These are phyloP conservation scores for Populus euphratica DNA, from an alignment of 345 rosid genomes.

Conservation along the genomic window DNA sequence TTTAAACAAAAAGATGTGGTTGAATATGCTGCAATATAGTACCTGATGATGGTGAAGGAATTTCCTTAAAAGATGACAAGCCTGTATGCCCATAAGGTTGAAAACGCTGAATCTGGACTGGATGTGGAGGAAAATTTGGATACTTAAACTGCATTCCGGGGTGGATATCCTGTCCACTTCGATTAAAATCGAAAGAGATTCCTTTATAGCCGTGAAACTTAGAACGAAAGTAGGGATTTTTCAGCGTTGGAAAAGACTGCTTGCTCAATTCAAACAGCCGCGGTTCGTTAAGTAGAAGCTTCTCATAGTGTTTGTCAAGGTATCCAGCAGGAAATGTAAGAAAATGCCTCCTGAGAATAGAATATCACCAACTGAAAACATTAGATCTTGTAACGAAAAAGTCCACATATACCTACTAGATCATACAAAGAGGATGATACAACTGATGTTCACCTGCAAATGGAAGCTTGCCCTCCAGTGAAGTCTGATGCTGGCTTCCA, in stretches of 20 bases:
- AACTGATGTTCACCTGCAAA: constrained; percentile 30
- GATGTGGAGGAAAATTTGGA: background rate
- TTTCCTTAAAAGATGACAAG: background rate
- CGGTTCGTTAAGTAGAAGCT: constrained; percentile 36
- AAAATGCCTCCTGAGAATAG: constrained; percentile 47
- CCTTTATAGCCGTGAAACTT: background rate
- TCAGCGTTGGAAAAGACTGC: constrained; percentile 32
- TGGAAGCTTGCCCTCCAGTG: constrained; percentile 41
- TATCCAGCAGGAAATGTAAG: constrained; percentile 40
- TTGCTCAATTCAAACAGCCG: constrained; percentile 28
- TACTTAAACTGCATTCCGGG: background rate
- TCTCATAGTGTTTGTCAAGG: constrained; percentile 44
- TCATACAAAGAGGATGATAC: background rate
- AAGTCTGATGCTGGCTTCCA: constrained; percentile 44
- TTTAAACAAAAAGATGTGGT: background rate
- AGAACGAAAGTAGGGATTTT: constrained; percentile 21
- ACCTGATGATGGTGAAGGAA: constrained; percentile 30
- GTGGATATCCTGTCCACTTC: background rate
- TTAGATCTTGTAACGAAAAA: background rate
- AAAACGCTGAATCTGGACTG: background rate
- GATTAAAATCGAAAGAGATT: background rate
- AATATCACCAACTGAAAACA: background rate
- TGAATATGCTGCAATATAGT: background rate
- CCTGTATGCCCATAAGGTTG: background rate
- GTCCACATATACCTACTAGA: background rate